phyloP scores from a whole-genome alignment of 306 rosid genomes.

The Castanea sativa region DNA sequence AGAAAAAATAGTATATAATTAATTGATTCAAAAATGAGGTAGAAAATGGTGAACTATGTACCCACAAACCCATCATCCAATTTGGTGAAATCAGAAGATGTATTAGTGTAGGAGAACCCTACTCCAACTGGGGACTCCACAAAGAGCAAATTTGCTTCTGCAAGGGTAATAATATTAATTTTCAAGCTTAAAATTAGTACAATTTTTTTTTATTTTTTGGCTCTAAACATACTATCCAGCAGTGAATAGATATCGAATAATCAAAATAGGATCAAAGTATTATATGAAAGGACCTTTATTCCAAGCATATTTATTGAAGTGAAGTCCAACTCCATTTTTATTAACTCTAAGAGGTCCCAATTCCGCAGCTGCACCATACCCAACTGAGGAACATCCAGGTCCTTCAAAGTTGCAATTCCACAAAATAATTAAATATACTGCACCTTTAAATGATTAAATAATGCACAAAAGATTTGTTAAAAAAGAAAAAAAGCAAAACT shows the following conservation, averaged over 20 bases:
- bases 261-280: background rate
- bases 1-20: too few relatives aligned
- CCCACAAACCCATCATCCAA: conserved; percentile 54
- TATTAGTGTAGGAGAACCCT: conserved; percentile 56
- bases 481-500: background rate
- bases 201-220: background rate
- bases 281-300: conserved; percentile 35
- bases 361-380: conserved; percentile 52
- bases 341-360: conserved; percentile 49
- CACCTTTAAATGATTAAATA: background rate
- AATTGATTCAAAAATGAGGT: background rate
- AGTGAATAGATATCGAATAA: background rate
- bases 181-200: conserved; percentile 2
- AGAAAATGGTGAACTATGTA: conserved; percentile 20
- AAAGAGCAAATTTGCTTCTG: conserved; percentile 58
- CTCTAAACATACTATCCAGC: too few relatives aligned
- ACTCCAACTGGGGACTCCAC: conserved; percentile 64
- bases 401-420: conserved; percentile 28
- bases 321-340: conserved; percentile 44
- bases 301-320: conserved; percentile 46
- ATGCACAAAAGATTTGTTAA: background rate
- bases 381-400: conserved; percentile 65
- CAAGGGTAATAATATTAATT: conserved; percentile 6
- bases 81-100: conserved; percentile 52
- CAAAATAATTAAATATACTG: background rate